phyloP scores from a whole-genome alignment of 768 basidiomycete genomes.

The Xerocomus brunneocitrinus region DNA sequence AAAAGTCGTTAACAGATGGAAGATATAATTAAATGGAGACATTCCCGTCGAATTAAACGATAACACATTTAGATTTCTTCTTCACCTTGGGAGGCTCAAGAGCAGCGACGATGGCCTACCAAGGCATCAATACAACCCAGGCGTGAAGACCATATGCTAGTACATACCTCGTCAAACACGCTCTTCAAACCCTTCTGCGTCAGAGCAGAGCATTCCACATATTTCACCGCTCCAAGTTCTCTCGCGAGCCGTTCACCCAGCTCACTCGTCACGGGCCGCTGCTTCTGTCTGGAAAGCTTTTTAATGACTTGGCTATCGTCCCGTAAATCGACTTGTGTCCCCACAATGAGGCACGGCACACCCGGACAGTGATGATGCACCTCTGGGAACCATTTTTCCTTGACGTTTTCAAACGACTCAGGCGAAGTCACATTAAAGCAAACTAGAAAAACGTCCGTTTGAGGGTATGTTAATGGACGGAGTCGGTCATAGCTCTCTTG shows the following conservation, averaged over 20 bases:
- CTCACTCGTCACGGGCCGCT: slow-evolving; percentile 63
- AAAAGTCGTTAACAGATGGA: slow-evolving; percentile 33
- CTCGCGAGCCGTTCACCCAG: background rate
- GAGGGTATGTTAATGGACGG: slow-evolving; percentile 97
- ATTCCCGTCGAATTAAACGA: slow-evolving; percentile 56
- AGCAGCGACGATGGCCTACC: slow-evolving; percentile 91
- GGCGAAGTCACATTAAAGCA: slow-evolving; percentile 99
- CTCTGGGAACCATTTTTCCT: slow-evolving; percentile 99
- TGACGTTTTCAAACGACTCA: slow-evolving; percentile 99
- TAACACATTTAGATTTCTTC: slow-evolving; percentile 73
- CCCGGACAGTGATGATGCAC: slow-evolving; percentile 99
- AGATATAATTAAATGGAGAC: slow-evolving; percentile 26
- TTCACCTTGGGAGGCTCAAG: slow-evolving; percentile 94
- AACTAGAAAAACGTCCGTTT: slow-evolving; percentile 99
- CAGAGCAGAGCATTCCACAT: slow-evolving; percentile 47
- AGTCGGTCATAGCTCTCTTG: slow-evolving; percentile 99
- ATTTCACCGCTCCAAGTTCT: background rate
- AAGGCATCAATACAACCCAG: slow-evolving; percentile 7
- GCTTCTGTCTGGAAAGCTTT: slow-evolving; percentile 95
- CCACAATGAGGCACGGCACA: slow-evolving; percentile 97
- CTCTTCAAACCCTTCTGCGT: slow-evolving; percentile 99
- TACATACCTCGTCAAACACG: slow-evolving; percentile 95
- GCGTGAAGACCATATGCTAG: background rate
- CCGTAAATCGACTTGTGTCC: slow-evolving; percentile 95
- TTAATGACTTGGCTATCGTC: slow-evolving; percentile 91